A percentile compares a stretch with the other conserved stretches of the same genome.
These are phyloP conservation scores for Elsinoe ampelina DNA, from an alignment of 2,329 filamentous ascomycete genomes.

Conservation along the genomic window DNA sequence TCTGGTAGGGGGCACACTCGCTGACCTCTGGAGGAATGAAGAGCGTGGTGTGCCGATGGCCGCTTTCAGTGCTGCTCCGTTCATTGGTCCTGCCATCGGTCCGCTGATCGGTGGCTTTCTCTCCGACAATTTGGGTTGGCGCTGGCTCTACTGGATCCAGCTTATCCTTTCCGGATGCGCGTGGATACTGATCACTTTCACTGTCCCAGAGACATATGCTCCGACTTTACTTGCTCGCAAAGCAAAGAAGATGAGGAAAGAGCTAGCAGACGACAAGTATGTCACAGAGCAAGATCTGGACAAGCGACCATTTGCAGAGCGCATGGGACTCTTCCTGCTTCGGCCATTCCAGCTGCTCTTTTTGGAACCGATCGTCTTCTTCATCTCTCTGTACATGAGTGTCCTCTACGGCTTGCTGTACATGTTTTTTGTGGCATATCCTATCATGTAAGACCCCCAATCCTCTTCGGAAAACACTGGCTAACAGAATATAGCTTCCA, in stretches of 20 bases:
- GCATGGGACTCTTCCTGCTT: slow-evolving; percentile 64
- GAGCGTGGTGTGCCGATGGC: slow-evolving; percentile 83
- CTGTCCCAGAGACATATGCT: slow-evolving; percentile 83
- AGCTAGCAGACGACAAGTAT: slow-evolving; percentile 56
- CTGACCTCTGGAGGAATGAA: slow-evolving; percentile 76
- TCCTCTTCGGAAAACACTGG: not conserved
- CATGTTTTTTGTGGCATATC: slow-evolving; percentile 64
- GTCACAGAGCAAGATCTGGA: slow-evolving; percentile 79
- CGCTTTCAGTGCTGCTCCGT: slow-evolving; percentile 72
- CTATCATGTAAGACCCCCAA: not conserved
- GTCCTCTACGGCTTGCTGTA: slow-evolving; percentile 67
- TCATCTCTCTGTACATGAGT: slow-evolving; percentile 77
- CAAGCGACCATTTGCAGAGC: slow-evolving; percentile 54
- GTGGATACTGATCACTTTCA: slow-evolving; percentile 72
- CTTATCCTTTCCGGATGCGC: slow-evolving; percentile 62
- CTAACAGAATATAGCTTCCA: slow-evolving; percentile 55
- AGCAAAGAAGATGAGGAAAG: slow-evolving; percentile 61
- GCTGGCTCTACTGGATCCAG: slow-evolving; percentile 83
- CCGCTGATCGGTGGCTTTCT: slow-evolving; percentile 66
- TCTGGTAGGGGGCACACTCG: slow-evolving; percentile 70
- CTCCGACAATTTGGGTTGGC: slow-evolving; percentile 60
- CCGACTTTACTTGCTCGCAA: slow-evolving; percentile 63
- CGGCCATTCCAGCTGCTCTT: slow-evolving; percentile 82
- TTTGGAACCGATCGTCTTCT: slow-evolving; percentile 72
- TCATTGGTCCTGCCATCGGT: slow-evolving; percentile 64